These are phyloP conservation scores for Fraxinus pennsylvanica DNA, from an alignment of 257 asterid species.

Conservation along the genomic window DNA sequence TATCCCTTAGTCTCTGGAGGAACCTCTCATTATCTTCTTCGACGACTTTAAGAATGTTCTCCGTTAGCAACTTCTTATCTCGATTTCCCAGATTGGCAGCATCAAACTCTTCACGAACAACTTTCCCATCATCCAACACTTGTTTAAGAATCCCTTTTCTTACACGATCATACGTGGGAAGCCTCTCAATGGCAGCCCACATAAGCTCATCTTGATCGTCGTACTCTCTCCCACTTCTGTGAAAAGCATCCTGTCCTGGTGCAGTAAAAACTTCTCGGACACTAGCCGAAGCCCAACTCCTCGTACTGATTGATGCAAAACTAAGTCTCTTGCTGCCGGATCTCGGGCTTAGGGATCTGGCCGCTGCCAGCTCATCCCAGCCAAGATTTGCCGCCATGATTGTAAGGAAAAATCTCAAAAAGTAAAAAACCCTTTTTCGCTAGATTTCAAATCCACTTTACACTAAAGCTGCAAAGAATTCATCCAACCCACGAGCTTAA, in stretches of 20 bases:
- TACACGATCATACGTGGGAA: slow-evolving; percentile 79
- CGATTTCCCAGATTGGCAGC: slow-evolving; percentile 56
- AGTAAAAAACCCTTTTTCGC: background rate
- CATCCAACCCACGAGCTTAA: background rate
- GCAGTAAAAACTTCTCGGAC: slow-evolving; percentile 67
- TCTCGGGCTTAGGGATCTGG: slow-evolving; percentile 61
- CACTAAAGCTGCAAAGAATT: slow-evolving; percentile 26
- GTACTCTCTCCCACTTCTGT: slow-evolving; percentile 58
- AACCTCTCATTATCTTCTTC: slow-evolving; percentile 94
- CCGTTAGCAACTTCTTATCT: slow-evolving; percentile 69
- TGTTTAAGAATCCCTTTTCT: slow-evolving; percentile 74
- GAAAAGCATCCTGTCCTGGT: slow-evolving; percentile 66
- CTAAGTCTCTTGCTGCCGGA: slow-evolving; percentile 57
- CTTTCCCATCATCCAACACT: slow-evolving; percentile 70
- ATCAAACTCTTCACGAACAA: slow-evolving; percentile 68
- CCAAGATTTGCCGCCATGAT: slow-evolving; percentile 42
- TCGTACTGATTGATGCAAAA: slow-evolving; percentile 50
- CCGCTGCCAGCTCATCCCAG: slow-evolving; percentile 50
- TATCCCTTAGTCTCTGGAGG: slow-evolving; percentile 66
- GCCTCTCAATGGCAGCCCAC: slow-evolving; percentile 98
- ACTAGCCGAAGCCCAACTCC: slow-evolving; percentile 82
- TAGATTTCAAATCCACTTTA: slow-evolving; percentile 17
- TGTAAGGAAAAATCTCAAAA: background rate
- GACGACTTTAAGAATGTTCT: slow-evolving; percentile 65
- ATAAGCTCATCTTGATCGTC: slow-evolving; percentile 84